Base-by-base conservation (phyloP, 2,329 filamentous ascomycete species). In the Colletotrichum melonis region DNA sequence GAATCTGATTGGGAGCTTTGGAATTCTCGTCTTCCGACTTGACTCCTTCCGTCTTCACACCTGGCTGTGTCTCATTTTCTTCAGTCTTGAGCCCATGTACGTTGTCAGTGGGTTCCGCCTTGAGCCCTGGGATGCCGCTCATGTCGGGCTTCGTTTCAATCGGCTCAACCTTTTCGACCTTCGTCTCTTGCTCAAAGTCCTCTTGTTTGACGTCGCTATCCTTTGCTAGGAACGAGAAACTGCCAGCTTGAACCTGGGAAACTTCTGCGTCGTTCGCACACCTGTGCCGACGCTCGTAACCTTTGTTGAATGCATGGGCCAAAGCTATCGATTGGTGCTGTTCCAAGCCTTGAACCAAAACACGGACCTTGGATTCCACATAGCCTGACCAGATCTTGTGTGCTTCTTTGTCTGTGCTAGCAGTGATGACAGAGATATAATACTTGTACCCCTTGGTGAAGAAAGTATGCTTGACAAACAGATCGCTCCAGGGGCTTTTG, bases 361-460 rank as follows among this genome's bases (percentile, higher is more conserved):
- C 88, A 77, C 97, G 92, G 55, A 98, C 91, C 82, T 97, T 98
- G 19, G 97, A 98, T 82, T 98, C 95, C 4, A 99, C 94, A 65
- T 96, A 91, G 52, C 97, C 97, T 22, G 94, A 94, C 94, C 96
- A 98, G 2, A 92, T 89, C 67, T 94, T 92, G 79, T 97, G 94
- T 1, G 93, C 91, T 77, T 98, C 95, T 80, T 95, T 95, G 38
- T 92, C 93, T 73, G 90, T 93, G 81, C 94, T 95, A 1, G 94
- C 92, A 19, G 95, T 91, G 62, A 95, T 93, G 69, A 99, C 92
- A 65, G 93, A 94, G 67, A 99, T 91, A 81, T 98, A 99, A 82
- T 98, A 98, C 82, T 97, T 98, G 87, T 97, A 98, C 76, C 93
- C 95, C 52, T 91, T 83, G 0, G 95, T 97, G 84, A 99, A 99